These are phyloP conservation scores for Dichotomopilus funicola DNA, from an alignment of 2,329 filamentous ascomycete genomes.

Conservation along the genomic window DNA sequence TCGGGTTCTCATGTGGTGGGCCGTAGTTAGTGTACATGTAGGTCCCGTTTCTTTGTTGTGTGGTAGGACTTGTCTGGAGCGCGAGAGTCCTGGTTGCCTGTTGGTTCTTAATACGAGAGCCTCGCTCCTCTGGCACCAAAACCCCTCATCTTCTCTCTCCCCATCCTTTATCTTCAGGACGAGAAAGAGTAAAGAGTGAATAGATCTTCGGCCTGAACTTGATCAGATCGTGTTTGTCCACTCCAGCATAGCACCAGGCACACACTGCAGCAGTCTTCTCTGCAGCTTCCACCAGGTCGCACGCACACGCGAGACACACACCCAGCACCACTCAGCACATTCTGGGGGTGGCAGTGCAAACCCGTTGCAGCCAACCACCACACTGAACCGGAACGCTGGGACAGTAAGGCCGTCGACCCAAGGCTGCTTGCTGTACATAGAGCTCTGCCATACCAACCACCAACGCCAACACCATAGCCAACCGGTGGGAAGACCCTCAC, in stretches of 20 bases:
- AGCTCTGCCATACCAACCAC: not conserved
- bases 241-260: not conserved
- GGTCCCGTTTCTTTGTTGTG: not conserved
- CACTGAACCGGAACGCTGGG: not conserved
- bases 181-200: too few relatives aligned
- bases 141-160: not conserved
- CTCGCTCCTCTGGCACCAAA: not conserved
- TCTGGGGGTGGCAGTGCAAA: constrained; percentile 19
- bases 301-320: constrained; percentile 2
- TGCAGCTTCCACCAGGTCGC: not conserved
- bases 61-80: not conserved
- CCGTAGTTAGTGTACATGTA: too few relatives aligned
- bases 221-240: not conserved
- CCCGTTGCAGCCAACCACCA: not conserved
- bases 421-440: not conserved
- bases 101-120: not conserved
- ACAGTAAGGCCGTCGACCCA: not conserved
- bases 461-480: not conserved
- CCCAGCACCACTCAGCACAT: not conserved
- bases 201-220: not conserved
- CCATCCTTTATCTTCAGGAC: not conserved
- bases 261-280: constrained; percentile 1
- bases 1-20: not conserved
- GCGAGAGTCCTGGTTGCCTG: not conserved
- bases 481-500: not conserved